These are phyloP conservation scores for Ceratocystis lukuohia DNA, from an alignment of 2,329 filamentous ascomycete genomes.

Conservation along the genomic window DNA sequence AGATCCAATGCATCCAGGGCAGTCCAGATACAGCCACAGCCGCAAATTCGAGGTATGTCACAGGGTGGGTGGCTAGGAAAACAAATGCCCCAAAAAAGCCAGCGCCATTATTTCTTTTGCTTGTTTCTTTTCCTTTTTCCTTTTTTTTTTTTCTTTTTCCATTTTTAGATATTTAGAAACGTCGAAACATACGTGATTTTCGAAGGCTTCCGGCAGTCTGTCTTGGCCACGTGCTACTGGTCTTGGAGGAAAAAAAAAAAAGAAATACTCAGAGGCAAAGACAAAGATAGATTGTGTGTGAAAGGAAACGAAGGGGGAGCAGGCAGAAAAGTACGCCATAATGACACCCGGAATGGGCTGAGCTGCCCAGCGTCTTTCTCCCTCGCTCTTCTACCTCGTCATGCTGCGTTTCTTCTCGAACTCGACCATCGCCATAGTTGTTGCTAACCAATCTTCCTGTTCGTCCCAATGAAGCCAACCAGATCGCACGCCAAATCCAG, in stretches of 20 bases:
- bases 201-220: background rate
- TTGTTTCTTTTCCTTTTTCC: no score
- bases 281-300: background rate
- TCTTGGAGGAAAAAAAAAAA: conserved; percentile 2
- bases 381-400: background rate
- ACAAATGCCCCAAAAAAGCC: background rate
- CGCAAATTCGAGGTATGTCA: background rate
- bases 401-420: background rate
- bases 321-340: background rate
- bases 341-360: background rate
- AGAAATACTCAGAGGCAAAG: background rate
- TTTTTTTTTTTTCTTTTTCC: background rate
- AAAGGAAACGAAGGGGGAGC: background rate
- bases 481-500: conserved; percentile 1
- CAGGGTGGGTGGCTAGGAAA: background rate
- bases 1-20: background rate
- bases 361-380: background rate
- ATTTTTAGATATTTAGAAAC: background rate
- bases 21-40: background rate
- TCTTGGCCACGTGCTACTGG: conserved; percentile 5
- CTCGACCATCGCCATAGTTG: background rate
- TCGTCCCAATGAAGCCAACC: background rate
- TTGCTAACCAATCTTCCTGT: background rate
- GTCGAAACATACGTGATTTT: conserved; percentile 7
- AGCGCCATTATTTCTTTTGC: background rate